Evolutionary conservation across 441 rosid species (phyloP).

Genomic region (Erodium texanum): DNA sequence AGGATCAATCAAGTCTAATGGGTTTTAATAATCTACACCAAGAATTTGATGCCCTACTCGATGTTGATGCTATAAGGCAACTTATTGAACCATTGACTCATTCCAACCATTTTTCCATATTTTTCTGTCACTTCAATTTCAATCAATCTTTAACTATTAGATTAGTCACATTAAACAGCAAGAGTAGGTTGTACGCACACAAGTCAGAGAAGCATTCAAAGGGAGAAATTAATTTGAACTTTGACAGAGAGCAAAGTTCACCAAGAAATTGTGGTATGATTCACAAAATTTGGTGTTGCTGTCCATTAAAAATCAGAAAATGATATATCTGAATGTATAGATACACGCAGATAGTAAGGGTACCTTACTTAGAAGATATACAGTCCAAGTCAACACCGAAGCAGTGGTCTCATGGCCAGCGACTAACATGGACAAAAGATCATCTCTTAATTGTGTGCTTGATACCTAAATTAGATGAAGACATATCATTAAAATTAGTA

Average conservation of each 20-base stretch:
- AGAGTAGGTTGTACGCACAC: neutral
- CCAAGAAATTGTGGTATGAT: too few relatives aligned
- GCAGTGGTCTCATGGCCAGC: slow-evolving; percentile 98
- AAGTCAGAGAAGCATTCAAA: neutral
- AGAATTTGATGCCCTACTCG: neutral
- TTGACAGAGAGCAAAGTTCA: neutral
- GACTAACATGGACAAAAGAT: slow-evolving; percentile 85
- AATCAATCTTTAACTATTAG: neutral
- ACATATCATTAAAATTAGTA: too few relatives aligned
- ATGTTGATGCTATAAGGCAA: neutral
- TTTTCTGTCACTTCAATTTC: neutral
- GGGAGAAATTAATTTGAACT: neutral
- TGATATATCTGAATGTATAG: neutral
- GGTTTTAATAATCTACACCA: neutral
- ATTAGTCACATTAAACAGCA: neutral
- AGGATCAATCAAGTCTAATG: neutral
- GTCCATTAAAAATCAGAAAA: neutral
- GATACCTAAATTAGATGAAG: slow-evolving; percentile 44
- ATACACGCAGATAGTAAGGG: slow-evolving; percentile 3
- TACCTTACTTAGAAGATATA: slow-evolving; percentile 94
- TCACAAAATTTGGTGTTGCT: neutral
- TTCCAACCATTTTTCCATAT: neutral
- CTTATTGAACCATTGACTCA: slow-evolving; percentile 1
- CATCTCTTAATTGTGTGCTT: slow-evolving; percentile 72
- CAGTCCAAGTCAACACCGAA: slow-evolving; percentile 87